Evolutionary conservation across 257 asterid species (phyloP).

Genomic region (Gentiana dahurica): DNA sequence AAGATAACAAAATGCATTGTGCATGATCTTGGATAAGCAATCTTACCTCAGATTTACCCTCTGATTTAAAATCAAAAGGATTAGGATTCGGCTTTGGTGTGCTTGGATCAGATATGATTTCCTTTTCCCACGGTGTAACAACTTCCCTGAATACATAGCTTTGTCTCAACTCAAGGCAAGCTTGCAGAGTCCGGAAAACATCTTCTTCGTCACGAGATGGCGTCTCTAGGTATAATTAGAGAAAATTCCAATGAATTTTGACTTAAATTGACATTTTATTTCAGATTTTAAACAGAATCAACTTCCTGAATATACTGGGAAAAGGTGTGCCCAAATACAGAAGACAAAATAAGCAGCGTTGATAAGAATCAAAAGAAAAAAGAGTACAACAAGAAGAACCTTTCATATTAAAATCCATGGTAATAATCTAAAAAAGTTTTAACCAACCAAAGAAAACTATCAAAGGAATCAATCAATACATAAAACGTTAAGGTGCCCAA

Average conservation of each 20-base stretch:
- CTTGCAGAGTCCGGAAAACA: conserved; percentile 66
- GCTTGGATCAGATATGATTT: conserved; percentile 80
- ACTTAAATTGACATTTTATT: neutral
- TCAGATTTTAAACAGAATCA: no score
- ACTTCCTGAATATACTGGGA: no score
- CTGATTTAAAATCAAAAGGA: conserved; percentile 65
- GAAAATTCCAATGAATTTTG: conserved; percentile 1
- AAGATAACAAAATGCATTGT: conserved; percentile 7
- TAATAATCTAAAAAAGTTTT: no score
- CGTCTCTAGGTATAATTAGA: conserved; percentile 43
- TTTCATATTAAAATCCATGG: no score
- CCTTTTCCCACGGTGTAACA: conserved; percentile 81
- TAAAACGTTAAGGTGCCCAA: no score
- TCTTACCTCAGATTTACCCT: conserved; percentile 77
- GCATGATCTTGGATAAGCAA: conserved; percentile 2
- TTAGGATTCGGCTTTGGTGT: conserved; percentile 79
- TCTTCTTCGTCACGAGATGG: conserved; percentile 85
- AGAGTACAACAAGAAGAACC: no score
- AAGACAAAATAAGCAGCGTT: no score
- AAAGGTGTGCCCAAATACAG: no score
- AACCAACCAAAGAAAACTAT: no score
- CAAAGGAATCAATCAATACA: no score
- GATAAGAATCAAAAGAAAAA: no score
- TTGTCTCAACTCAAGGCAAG: conserved; percentile 68
- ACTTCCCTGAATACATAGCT: conserved; percentile 71